A percentile compares a stretch with the other conserved stretches of the same genome.
Evolutionary conservation across 2,329 filamentous ascomycete species (phyloP).

Genomic region (Nothophoma quercina): DNA sequence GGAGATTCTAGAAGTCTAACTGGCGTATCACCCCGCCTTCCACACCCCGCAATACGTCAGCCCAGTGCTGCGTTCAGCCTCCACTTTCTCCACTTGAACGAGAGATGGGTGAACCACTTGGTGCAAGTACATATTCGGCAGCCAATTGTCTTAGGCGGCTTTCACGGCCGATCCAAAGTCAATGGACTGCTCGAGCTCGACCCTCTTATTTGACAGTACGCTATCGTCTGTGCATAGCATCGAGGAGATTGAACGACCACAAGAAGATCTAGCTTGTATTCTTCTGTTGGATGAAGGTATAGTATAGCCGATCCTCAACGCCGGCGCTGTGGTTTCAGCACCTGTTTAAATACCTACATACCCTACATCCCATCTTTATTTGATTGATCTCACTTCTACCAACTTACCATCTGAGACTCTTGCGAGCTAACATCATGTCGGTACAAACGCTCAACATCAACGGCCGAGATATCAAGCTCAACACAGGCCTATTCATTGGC

Average conservation of each 20-base stretch:
- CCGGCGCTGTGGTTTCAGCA: neutral
- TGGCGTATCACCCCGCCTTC: neutral
- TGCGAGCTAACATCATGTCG: neutral
- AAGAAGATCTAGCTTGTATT: neutral
- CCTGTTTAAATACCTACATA: neutral
- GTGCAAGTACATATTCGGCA: neutral
- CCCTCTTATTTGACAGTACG: neutral
- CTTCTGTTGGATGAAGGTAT: neutral
- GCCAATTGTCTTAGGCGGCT: neutral
- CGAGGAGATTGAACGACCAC: neutral
- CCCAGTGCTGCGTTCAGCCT: conserved; percentile 6
- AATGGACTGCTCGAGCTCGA: neutral
- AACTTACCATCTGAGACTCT: neutral
- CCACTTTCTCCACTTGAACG: conserved; percentile 2
- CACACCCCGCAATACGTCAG: conserved; percentile 10
- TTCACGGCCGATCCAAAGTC: neutral
- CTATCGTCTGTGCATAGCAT: neutral
- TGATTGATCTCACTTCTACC: neutral
- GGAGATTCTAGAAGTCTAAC: conserved; percentile 2
- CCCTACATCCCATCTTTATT: neutral
- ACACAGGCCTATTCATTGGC: conserved; percentile 54
- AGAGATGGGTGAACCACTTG: neutral
- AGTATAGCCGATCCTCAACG: conserved; percentile 3
- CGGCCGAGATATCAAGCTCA: conserved; percentile 14
- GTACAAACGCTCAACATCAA: conserved; percentile 17